These are phyloP conservation scores for Curvularia sp. DNA, from an alignment of 2,329 filamentous ascomycete species.

Conservation along the genomic window DNA sequence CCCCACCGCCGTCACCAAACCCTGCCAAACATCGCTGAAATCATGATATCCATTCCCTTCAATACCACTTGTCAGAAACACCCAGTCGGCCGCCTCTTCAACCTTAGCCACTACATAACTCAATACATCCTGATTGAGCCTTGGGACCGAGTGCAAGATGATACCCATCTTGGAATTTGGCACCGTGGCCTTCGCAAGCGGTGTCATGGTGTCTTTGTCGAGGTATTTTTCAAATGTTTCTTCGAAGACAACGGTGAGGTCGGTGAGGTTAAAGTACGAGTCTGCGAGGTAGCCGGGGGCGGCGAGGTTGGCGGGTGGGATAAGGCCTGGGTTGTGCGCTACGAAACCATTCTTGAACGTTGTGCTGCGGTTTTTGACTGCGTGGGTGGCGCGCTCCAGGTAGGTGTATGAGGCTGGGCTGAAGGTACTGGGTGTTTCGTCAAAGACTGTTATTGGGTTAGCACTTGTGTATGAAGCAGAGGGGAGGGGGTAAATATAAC, in stretches of 20 bases:
- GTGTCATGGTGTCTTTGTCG: constrained; percentile 28
- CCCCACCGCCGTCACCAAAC: constrained; percentile 32
- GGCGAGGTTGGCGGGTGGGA: constrained; percentile 26
- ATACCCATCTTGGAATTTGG: constrained; percentile 33
- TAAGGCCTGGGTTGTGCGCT: constrained; percentile 42
- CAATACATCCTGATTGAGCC: constrained; percentile 31
- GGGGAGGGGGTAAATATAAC: too few relatives aligned
- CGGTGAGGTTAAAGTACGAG: constrained; percentile 41
- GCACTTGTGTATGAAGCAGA: too few relatives aligned
- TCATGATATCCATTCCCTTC: constrained; percentile 39
- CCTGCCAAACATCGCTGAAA: constrained; percentile 34
- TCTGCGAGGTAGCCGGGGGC: constrained; percentile 24
- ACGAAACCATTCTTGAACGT: constrained; percentile 36
- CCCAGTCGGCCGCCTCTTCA: constrained; percentile 39
- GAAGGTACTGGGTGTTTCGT: constrained; percentile 55
- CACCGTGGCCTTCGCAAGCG: constrained; percentile 30
- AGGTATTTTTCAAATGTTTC: constrained; percentile 42
- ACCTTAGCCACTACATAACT: constrained; percentile 42
- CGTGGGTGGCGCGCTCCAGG: constrained; percentile 28
- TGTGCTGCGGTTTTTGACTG: constrained; percentile 30
- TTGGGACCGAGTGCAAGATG: constrained; percentile 39
- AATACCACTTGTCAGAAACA: constrained; percentile 38
- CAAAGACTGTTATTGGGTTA: constrained; percentile 47
- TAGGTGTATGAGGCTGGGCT: constrained; percentile 30
- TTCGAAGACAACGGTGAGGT: constrained; percentile 45